These are phyloP conservation scores for Eudorina sp. DNA, from an alignment of 139 green algal genomes.

Conservation along the genomic window DNA sequence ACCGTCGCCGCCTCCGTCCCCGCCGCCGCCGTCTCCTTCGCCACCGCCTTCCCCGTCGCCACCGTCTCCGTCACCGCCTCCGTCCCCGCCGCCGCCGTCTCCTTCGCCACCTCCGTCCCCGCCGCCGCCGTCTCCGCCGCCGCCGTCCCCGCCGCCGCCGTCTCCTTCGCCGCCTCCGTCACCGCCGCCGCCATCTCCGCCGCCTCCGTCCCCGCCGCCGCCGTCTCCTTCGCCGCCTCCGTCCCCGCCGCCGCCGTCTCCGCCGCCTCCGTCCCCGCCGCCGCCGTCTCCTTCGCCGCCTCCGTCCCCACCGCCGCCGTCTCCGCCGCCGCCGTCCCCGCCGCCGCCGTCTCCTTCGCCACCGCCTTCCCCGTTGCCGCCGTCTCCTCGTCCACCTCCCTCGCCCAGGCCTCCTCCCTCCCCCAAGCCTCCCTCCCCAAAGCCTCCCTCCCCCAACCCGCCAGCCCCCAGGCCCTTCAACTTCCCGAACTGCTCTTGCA, in stretches of 20 bases:
- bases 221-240: too few species aligned
- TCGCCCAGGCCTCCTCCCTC: background rate
- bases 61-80: too few species aligned
- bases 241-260: background rate
- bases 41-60: too few species aligned
- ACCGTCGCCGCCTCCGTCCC: too few species aligned
- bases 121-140: too few species aligned
- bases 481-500: slow-evolving; percentile 15
- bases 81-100: too few species aligned
- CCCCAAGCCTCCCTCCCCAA: background rate
- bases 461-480: background rate
- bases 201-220: too few species aligned
- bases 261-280: background rate
- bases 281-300: background rate
- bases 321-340: background rate
- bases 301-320: background rate
- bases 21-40: too few species aligned
- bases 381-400: background rate
- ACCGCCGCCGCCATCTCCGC: too few species aligned
- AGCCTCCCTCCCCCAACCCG: background rate
- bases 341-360: background rate
- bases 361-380: background rate
- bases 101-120: too few species aligned
- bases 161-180: too few species aligned
- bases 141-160: too few species aligned